A percentile compares a stretch with the other conserved stretches of the same genome.
Evolutionary conservation across 768 basidiomycete species (phyloP).

Genomic region (Pleurotus sapidus): DNA sequence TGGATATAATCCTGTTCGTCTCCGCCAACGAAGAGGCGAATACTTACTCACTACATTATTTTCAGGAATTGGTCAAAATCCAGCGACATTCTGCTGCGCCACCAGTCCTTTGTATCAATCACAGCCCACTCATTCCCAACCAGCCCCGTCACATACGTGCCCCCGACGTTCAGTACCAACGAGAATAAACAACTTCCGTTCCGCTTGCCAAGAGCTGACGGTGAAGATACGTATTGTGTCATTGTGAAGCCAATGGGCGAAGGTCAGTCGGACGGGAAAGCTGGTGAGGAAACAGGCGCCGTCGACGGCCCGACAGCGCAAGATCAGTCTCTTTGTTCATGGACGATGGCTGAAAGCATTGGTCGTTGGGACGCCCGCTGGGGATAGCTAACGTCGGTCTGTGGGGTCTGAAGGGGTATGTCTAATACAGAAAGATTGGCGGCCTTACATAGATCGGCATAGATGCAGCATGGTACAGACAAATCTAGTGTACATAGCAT

Average conservation of each 20-base stretch:
- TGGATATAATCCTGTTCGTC: constrained; percentile 44
- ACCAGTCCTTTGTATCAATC: constrained; percentile 38
- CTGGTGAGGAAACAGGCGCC: not conserved
- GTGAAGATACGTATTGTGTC: constrained; percentile 53
- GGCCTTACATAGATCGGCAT: too few relatives aligned
- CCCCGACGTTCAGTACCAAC: constrained; percentile 17
- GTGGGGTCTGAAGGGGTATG: too few relatives aligned
- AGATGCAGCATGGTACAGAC: too few relatives aligned
- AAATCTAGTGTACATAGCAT: too few relatives aligned
- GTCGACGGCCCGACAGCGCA: not conserved
- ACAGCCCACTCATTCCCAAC: constrained; percentile 39
- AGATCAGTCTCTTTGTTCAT: constrained; percentile 17
- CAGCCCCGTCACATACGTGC: constrained; percentile 52
- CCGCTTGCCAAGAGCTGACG: constrained; percentile 38
- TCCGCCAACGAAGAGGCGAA: not conserved
- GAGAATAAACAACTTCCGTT: not conserved
- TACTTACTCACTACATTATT: not conserved
- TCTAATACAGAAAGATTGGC: too few relatives aligned
- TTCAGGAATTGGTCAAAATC: not conserved
- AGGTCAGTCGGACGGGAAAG: not conserved
- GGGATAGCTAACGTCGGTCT: constrained; percentile 18
- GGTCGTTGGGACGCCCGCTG: constrained; percentile 37
- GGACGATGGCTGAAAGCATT: constrained; percentile 44
- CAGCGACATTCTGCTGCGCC: not conserved
- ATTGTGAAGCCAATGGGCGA: constrained; percentile 26